Evolutionary conservation across 2,329 filamentous ascomycete genomes (phyloP).

Genomic region (Phyllosticta citribraziliensis): DNA sequence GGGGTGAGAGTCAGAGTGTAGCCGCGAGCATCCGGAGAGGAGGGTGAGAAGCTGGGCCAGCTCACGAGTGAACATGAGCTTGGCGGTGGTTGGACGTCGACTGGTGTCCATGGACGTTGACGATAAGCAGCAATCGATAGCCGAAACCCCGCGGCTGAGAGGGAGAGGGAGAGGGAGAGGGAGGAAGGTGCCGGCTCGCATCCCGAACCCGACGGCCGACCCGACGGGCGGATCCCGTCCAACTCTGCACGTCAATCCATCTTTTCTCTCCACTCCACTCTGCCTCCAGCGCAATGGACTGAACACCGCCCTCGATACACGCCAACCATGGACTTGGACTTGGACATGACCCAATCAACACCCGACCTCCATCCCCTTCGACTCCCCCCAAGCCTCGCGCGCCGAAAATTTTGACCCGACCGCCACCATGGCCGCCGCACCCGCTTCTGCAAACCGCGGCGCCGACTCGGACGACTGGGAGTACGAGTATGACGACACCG

Average conservation of each 20-base stretch:
- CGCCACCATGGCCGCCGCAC: slow-evolving; percentile 1
- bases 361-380: neutral
- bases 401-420: neutral
- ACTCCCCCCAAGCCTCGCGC: neutral
- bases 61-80: too few relatives aligned
- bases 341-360: neutral
- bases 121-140: neutral
- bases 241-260: neutral
- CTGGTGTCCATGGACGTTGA: too few relatives aligned
- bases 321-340: neutral
- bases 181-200: neutral
- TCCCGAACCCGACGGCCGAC: neutral
- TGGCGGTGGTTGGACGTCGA: too few relatives aligned
- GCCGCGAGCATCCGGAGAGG: slow-evolving; percentile 7
- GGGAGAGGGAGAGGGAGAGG: too few relatives aligned
- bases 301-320: neutral
- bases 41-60: neutral
- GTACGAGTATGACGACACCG: slow-evolving; percentile 48
- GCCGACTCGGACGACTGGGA: slow-evolving; percentile 44
- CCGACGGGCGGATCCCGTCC: neutral
- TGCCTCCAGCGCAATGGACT: neutral
- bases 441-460: neutral
- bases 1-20: neutral
- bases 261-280: neutral
- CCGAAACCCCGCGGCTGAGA: neutral